Percentiles rank a stretch among this genome's conserved stretches.
phyloP scores from a whole-genome alignment of 2,329 filamentous ascomycete genomes.

The Trichoderma koningiopsis region DNA sequence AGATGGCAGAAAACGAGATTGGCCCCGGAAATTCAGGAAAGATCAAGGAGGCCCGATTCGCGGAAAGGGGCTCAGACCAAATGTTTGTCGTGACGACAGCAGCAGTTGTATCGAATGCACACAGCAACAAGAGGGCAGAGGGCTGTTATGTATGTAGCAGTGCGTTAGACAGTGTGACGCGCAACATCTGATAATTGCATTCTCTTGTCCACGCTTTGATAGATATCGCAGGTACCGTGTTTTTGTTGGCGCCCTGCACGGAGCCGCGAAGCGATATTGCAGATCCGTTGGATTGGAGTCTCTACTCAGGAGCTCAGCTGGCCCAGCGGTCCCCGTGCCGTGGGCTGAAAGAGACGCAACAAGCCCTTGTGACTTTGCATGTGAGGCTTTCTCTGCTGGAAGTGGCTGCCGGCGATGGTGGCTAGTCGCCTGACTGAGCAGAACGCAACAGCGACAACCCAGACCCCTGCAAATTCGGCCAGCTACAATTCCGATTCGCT shows the following conservation, averaged over 20 bases:
- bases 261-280: slow-evolving; percentile 3
- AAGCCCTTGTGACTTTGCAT: slow-evolving; percentile 13
- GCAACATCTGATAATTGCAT: slow-evolving; percentile 20
- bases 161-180: slow-evolving; percentile 6
- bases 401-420: neutral
- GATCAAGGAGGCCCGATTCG: slow-evolving; percentile 13
- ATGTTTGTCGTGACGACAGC: neutral
- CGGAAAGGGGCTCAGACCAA: slow-evolving; percentile 19
- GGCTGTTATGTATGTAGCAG: neutral
- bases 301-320: slow-evolving; percentile 13
- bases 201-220: neutral
- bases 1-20: slow-evolving; percentile 14
- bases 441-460: neutral
- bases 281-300: neutral
- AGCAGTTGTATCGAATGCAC: neutral
- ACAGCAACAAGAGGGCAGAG: neutral
- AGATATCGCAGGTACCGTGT: neutral
- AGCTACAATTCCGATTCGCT: slow-evolving; percentile 26
- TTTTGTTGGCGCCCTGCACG: neutral
- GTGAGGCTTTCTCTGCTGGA: slow-evolving; percentile 9
- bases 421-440: slow-evolving; percentile 23
- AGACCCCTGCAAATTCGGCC: slow-evolving; percentile 10
- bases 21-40: slow-evolving; percentile 16
- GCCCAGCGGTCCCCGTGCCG: neutral
- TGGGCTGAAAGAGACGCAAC: neutral